Base-by-base conservation (phyloP, 305 asterid species). In the Salvia sclarea region DNA sequence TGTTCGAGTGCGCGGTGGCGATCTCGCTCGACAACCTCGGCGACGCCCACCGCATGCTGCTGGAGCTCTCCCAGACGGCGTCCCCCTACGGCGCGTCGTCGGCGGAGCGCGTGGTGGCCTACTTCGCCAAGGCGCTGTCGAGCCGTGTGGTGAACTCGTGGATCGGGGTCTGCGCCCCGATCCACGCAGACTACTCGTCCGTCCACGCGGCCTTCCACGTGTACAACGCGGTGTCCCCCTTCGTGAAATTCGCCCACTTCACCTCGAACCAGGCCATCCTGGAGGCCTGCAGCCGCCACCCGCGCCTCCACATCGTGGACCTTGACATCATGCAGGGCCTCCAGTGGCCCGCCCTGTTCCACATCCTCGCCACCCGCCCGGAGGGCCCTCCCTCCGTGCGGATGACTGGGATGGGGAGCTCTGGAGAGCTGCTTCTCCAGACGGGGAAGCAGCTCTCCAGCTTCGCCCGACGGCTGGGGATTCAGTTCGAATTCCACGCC, bases 291-390 rank as follows among this genome's bases (percentile, higher is more conserved):
- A 88, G 83, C 44, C 57, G 75, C 4, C 85, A 78, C 1, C 63
- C 76, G 0, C 55, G 83, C 58, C 85, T 90, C 6, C 97, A 90
- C 54, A 84, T 90, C 1, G 74, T 90, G 6, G 95, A 90, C 9
- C 79, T 88, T 0, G 97, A 88, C 22, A 85, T 90, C 64, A 90
- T 88, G 97, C 97, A 90, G 69, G 97, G 95, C 43, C 60, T 86
- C 64, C 97, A 88, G 62, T 90, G 97, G 97, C 95, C 95, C 0
- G 94, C 97, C 4, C 59, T 88, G 4, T 88, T 90, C 44, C 96
- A 90, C 75, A 84, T 90, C 28, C 85, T 90, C 4, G 87, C 94
- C 5, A 88, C 88, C 0, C 81, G 96, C 12, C 59, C 84, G 4
- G 92, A 84, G 71, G 97, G 97, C 0, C 86, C 95, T 1, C 96